Evolutionary conservation across 2,329 filamentous ascomycete species (phyloP), one percentile per base, ranked within the genome.

Genomic region (Colletotrichum zoysiae): DNA sequence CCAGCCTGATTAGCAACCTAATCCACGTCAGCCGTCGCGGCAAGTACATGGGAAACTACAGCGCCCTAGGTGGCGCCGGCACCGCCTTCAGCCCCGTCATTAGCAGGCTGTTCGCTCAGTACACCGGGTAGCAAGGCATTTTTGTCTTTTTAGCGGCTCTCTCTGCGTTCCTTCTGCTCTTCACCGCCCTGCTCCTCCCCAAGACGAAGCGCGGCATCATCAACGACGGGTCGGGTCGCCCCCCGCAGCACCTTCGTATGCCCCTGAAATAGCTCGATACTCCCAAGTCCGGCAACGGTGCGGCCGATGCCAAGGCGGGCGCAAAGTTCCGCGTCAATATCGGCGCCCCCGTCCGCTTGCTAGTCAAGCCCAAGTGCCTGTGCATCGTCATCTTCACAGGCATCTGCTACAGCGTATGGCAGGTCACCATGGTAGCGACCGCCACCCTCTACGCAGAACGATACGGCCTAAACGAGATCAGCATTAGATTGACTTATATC

Each of bases 1-100:
- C 56, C 56, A 58, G 56, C 35, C 56, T 58, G 6, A 58, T 58
- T 7, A 38, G 56, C 38, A 38, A 58, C n/a, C 56, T 58, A 12
- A 42, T 58, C 35, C 56, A 58, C 38, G 56, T 42, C 56, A 58
- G 56, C 56, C 56, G 56, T n/a, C 56, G 56, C 56, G 56, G 56
- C 56, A 58, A 58, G 30, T 58, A 58, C n/a, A 58, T 58, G 56
- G 56, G 56, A n/a, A 58, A 20, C 56, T 58, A 58, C 38, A 58
- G 56, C 35, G 56, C 56, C 5, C 38, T 58, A 1, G 56, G 56
- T n/a, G 56, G 56, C 9, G 56, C 56, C 35, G 23, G 56, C 56
- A 58, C 56, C 23, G 56, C 56, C 35, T 58, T 58, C 26, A 38
- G 56, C 16, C n/a, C 56, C 38, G 56, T 58, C 56, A 42, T 58